Conservation (phyloP, 768 basidiomycete species). For the Amylocystis lapponica region DNA sequence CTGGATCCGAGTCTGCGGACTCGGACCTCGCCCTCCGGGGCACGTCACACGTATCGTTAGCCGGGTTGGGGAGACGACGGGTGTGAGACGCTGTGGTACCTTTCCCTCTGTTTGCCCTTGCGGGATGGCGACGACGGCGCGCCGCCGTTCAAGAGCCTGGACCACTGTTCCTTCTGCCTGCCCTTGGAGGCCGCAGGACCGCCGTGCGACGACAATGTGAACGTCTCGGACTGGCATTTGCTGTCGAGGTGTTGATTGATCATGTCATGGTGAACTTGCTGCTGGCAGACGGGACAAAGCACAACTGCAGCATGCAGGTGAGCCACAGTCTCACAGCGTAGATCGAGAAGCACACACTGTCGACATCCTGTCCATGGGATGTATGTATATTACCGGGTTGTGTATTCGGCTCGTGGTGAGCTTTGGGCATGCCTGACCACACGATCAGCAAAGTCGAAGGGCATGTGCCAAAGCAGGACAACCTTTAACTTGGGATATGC, state of each 20-base stretch:
- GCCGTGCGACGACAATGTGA: slow-evolving; percentile 11
- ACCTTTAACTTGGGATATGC: too few relatives aligned
- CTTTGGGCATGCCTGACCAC: too few relatives aligned
- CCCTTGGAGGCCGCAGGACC: slow-evolving; percentile 28
- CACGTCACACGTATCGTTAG: not conserved
- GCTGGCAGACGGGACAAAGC: slow-evolving; percentile 67
- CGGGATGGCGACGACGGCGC: not conserved
- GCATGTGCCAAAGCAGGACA: too few relatives aligned
- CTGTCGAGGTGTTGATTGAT: slow-evolving; percentile 69
- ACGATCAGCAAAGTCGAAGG: too few relatives aligned
- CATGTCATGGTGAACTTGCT: slow-evolving; percentile 34
- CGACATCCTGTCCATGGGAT: too few relatives aligned
- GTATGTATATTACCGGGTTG: too few relatives aligned
- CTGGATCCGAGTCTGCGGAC: slow-evolving; percentile 29
- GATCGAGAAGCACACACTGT: too few relatives aligned
- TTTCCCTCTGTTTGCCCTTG: slow-evolving; percentile 32
- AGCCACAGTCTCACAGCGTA: too few relatives aligned
- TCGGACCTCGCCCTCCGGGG: not conserved
- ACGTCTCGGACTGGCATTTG: slow-evolving; percentile 36
- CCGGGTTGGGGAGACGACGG: too few relatives aligned
- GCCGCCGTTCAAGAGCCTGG: slow-evolving; percentile 11
- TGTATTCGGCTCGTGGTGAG: too few relatives aligned
- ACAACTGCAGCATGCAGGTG: too few relatives aligned
- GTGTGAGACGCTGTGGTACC: slow-evolving; percentile 3
- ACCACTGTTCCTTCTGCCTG: slow-evolving; percentile 27